Percentiles rank a stretch among this genome's conserved stretches.
Conservation (phyloP, 352 stramenopile genomes). For the Peronospora belbahrii region DNA sequence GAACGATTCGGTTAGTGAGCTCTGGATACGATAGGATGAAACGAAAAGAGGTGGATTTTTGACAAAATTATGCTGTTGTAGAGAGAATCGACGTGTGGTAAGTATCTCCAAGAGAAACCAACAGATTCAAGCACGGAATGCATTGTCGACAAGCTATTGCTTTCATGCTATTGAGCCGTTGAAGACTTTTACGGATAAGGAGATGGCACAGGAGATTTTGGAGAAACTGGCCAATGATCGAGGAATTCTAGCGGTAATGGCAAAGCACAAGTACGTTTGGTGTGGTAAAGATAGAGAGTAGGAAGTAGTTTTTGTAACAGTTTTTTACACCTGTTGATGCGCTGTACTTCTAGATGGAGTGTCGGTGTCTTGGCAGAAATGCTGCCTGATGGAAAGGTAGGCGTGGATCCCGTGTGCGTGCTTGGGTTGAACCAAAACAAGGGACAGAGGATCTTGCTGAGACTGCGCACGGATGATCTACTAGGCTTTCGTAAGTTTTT, state of each 20-base stretch:
- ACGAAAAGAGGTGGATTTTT: not conserved
- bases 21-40: no score
- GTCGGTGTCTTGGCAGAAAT: constrained; percentile 85
- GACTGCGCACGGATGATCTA: constrained; percentile 92
- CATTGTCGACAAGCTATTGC: constrained; percentile 41
- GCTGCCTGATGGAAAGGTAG: constrained; percentile 87
- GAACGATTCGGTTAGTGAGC: constrained; percentile 35
- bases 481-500: constrained; percentile 88
- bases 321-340: constrained; percentile 65
- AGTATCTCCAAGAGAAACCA: constrained; percentile 51
- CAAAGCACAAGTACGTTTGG: constrained; percentile 68
- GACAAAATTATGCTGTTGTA: constrained; percentile 10
- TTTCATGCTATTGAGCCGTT: constrained; percentile 73
- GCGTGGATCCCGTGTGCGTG: constrained; percentile 79
- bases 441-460: constrained; percentile 89
- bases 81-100: constrained; percentile 45
- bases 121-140: constrained; percentile 25
- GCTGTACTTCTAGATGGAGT: constrained; percentile 64
- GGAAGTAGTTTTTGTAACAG: not conserved
- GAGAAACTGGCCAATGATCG: constrained; percentile 79
- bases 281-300: not conserved
- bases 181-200: constrained; percentile 40
- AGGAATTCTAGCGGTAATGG: constrained; percentile 83
- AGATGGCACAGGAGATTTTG: constrained; percentile 70
- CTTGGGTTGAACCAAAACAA: constrained; percentile 94